Conservation (phyloP, 805 yeast genomes). For the Zygoascus ofunaensis region DNA sequence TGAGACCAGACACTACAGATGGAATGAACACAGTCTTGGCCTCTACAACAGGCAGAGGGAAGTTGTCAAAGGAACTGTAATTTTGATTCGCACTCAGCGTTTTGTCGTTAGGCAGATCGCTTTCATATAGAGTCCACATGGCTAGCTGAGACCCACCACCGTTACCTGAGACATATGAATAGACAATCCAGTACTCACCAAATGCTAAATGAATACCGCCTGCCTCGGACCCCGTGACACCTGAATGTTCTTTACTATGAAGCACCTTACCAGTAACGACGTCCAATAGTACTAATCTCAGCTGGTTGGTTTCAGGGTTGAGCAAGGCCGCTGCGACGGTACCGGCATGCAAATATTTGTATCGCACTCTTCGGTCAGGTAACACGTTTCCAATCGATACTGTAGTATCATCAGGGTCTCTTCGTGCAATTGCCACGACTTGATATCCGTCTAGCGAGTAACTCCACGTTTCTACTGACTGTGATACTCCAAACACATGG, state of each 20-base stretch:
- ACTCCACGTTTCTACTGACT: constrained; percentile 31
- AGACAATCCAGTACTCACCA: constrained; percentile 80
- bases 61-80: constrained; percentile 31
- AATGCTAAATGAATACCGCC: constrained; percentile 43
- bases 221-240: constrained; percentile 33
- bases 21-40: constrained; percentile 57
- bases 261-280: constrained; percentile 59
- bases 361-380: constrained; percentile 62
- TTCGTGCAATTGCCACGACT: constrained; percentile 34
- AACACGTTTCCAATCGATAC: constrained; percentile 61
- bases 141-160: constrained; percentile 50
- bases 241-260: constrained; percentile 35
- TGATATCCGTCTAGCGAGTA: constrained; percentile 21
- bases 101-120: constrained; percentile 43
- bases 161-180: constrained; percentile 44
- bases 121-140: constrained; percentile 74
- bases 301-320: constrained; percentile 16
- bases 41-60: constrained; percentile 39
- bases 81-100: constrained; percentile 16
- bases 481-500: neutral
- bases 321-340: constrained; percentile 41
- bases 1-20: constrained; percentile 40
- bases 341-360: constrained; percentile 77
- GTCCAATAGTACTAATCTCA: constrained; percentile 53
- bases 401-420: constrained; percentile 34